A percentile compares a stretch with the other conserved stretches of the same genome.
Conservation (phyloP, 106 monocot species). For the Dendrobium huoshanense region DNA sequence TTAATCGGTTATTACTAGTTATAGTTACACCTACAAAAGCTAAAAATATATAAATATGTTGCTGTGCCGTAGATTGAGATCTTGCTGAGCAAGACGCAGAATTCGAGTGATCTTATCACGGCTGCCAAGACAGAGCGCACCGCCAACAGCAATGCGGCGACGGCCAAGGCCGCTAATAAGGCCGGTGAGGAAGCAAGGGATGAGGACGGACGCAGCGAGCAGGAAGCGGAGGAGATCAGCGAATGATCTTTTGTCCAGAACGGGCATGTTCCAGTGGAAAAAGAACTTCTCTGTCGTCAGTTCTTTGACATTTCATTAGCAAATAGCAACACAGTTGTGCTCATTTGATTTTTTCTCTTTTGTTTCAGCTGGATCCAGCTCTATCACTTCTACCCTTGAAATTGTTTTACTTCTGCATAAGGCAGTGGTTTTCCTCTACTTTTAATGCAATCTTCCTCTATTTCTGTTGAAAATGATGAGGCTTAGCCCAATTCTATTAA, state of each 20-base stretch:
- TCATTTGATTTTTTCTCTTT: background rate
- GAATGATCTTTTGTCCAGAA: background rate
- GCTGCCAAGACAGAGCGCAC: background rate
- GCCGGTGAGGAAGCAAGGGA: background rate
- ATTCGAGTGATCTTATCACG: background rate
- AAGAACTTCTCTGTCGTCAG: background rate
- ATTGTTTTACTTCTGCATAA: background rate
- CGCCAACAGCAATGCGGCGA: background rate
- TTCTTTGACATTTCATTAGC: conserved; percentile 5
- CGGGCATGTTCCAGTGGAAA: background rate
- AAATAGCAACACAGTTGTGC: background rate
- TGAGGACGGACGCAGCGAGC: background rate
- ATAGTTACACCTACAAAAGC: background rate
- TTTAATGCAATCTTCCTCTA: background rate
- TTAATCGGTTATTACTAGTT: background rate
- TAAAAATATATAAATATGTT: background rate
- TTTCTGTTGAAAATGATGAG: background rate
- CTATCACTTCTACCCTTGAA: no score
- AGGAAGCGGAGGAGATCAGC: background rate
- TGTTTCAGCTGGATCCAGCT: background rate
- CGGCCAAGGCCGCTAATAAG: background rate
- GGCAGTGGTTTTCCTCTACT: background rate
- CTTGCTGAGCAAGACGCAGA: conserved; percentile 3
- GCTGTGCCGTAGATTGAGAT: conserved; percentile 3
- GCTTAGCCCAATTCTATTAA: no score